These are phyloP conservation scores for Zelonia costaricensis DNA, from an alignment of 208 protist species.

Conservation along the genomic window DNA sequence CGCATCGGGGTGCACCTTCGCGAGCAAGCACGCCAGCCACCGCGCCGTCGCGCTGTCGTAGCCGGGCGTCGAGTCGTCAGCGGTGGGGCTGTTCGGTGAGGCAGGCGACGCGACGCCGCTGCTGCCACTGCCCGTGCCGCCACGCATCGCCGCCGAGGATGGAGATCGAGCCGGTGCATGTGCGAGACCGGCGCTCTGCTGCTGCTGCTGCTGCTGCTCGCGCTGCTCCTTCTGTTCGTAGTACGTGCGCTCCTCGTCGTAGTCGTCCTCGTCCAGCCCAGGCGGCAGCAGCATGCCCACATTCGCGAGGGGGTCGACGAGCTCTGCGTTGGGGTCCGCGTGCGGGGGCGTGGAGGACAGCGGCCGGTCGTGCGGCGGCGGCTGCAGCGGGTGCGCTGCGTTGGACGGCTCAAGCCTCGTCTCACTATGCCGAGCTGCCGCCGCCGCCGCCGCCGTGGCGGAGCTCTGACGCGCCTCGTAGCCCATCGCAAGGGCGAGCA, in stretches of 20 bases:
- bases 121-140: too few species aligned
- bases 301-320: constrained; percentile 10
- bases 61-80: constrained; percentile 7
- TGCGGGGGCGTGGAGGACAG: not conserved
- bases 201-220: not conserved
- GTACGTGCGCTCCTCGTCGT: constrained; percentile 38
- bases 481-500: constrained; percentile 32
- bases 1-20: constrained; percentile 50
- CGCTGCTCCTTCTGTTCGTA: constrained; percentile 16
- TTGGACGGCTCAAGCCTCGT: not conserved
- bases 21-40: constrained; percentile 37
- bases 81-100: not conserved
- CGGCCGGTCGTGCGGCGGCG: not conserved
- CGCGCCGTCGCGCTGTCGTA: constrained; percentile 20
- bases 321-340: not conserved
- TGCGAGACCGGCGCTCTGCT: not conserved
- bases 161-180: not conserved
- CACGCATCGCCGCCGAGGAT: not conserved
- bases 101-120: not conserved
- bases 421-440: not conserved
- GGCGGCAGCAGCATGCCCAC: constrained; percentile 39
- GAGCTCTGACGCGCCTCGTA: constrained; percentile 1
- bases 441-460: not conserved
- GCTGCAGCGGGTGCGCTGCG: not conserved
- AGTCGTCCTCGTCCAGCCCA: constrained; percentile 56